These are phyloP conservation scores for Fusarium brachygibbosum DNA, from an alignment of 2,329 filamentous ascomycete genomes.

Conservation along the genomic window DNA sequence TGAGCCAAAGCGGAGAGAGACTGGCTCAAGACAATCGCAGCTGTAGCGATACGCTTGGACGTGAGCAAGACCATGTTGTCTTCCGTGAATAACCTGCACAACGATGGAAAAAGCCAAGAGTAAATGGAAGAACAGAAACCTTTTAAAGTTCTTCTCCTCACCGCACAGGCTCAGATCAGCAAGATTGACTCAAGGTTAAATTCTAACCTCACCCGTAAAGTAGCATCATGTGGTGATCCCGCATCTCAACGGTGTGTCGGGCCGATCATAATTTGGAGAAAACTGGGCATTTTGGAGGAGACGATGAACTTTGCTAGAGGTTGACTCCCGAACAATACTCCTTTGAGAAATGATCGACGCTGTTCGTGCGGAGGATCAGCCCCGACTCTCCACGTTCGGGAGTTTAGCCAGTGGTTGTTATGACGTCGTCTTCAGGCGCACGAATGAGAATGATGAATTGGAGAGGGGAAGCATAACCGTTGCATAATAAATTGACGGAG, in stretches of 20 bases:
- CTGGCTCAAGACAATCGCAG: conserved; percentile 2
- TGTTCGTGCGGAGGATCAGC: conserved; percentile 25
- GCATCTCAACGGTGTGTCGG: not conserved
- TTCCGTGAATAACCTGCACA: not conserved
- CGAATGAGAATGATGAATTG: not conserved
- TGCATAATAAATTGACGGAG: not conserved
- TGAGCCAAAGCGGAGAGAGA: not conserved
- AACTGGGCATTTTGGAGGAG: conserved; percentile 14
- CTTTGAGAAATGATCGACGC: conserved; percentile 14
- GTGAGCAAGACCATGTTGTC: conserved; percentile 17
- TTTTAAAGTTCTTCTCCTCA: conserved; percentile 7
- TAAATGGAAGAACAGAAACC: not conserved
- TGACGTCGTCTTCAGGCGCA: conserved; percentile 17
- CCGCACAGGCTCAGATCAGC: not conserved
- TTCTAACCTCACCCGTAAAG: not conserved
- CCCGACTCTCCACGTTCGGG: not conserved
- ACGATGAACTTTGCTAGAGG: not conserved
- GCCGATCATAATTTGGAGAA: conserved; percentile 26
- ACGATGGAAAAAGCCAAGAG: not conserved
- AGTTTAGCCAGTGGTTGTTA: conserved; percentile 1
- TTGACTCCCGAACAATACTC: conserved; percentile 17
- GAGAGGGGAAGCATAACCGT: not conserved
- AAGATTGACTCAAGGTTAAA: conserved; percentile 6
- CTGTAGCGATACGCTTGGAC: not conserved
- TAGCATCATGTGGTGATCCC: conserved; percentile 2